Base-by-base conservation (phyloP, 2,329 filamentous ascomycete species). In the Aspergillus melleus region DNA sequence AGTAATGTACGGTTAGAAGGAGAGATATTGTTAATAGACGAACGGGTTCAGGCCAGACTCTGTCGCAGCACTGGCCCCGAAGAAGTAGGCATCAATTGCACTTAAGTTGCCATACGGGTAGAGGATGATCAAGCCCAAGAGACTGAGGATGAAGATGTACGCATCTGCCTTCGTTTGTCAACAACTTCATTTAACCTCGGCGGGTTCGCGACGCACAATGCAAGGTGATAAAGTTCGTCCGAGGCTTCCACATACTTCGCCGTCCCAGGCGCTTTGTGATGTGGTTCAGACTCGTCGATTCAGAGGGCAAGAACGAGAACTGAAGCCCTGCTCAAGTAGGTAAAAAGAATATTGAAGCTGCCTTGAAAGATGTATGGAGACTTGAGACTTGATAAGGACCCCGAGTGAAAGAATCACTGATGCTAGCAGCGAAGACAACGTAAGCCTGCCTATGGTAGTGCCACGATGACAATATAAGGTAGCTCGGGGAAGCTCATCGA, bases 21-120 rank as follows among this genome's bases (percentile, higher is more conserved):
- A 30, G 2, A 20, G 19, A n/a, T 9, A 10, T 5, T 4, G 22
- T n/a, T 4, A 51, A 26, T n/a, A 30, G 32, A 71, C 77, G 52
- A 60, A 83, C 80, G 80, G 77, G 62, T 83, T 84, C 24, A 84
- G 68, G 0, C 83, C 82, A 0, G 81, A 82, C 63, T 81, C 80
- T 5, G 82, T 84, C 0, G 79, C 79, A 1, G 76, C 75, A 65
- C 81, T 83, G 60, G 75, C 77, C 16, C 81, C 80, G 42, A 83
- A 80, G 68, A 83, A 81, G 67, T 79, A 82, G 22, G 80, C 76
- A 71, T 84, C 81, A 20, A 83, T 71, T 0, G 76, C 77, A 3
- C 63, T 61, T 5, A 81, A 50, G 56, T 80, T 81, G 29, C 77
- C 76, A 52, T 74, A 69, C 1, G 76, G 76, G 49, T 71, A 75